phyloP scores from a whole-genome alignment of 2,329 filamentous ascomycete genomes.

The Stagonosporopsis cucurbitacearum region DNA sequence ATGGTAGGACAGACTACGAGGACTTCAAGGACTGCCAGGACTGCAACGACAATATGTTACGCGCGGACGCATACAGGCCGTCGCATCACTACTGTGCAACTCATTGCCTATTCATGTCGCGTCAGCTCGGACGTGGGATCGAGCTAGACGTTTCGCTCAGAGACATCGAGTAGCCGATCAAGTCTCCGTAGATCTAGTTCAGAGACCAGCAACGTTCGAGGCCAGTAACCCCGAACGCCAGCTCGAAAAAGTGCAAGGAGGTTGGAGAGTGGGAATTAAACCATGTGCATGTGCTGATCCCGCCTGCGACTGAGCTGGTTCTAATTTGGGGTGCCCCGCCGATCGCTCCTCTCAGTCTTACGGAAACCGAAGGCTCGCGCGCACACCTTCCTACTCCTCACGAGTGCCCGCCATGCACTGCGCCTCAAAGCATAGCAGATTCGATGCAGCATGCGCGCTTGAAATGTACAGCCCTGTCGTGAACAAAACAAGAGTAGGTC shows the following conservation, averaged over 20 bases:
- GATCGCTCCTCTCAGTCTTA: slow-evolving; percentile 11
- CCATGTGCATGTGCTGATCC: slow-evolving; percentile 9
- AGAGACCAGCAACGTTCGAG: not conserved
- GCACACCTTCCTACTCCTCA: slow-evolving; percentile 7
- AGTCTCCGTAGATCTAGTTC: not conserved
- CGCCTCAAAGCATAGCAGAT: slow-evolving; percentile 6
- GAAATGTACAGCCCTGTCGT: not conserved
- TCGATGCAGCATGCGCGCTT: slow-evolving; percentile 8
- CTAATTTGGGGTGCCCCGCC: slow-evolving; percentile 14
- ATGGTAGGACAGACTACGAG: not conserved
- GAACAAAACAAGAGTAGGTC: not conserved
- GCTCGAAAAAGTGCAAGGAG: not conserved
- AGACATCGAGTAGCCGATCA: not conserved
- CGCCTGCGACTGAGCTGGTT: slow-evolving; percentile 15
- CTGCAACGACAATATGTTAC: not conserved
- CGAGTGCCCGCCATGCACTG: slow-evolving; percentile 10
- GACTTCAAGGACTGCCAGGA: not conserved
- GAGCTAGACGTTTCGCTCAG: not conserved
- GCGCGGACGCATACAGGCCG: not conserved
- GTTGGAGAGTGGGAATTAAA: not conserved
- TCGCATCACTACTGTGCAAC: slow-evolving; percentile 2
- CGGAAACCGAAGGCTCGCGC: slow-evolving; percentile 13
- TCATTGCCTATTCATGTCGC: not conserved
- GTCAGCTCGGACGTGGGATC: not conserved
- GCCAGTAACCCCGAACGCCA: not conserved